Percentiles rank a stretch among this genome's conserved stretches.
phyloP scores from a whole-genome alignment of 2,329 filamentous ascomycete genomes.

The Colletotrichum musicola region DNA sequence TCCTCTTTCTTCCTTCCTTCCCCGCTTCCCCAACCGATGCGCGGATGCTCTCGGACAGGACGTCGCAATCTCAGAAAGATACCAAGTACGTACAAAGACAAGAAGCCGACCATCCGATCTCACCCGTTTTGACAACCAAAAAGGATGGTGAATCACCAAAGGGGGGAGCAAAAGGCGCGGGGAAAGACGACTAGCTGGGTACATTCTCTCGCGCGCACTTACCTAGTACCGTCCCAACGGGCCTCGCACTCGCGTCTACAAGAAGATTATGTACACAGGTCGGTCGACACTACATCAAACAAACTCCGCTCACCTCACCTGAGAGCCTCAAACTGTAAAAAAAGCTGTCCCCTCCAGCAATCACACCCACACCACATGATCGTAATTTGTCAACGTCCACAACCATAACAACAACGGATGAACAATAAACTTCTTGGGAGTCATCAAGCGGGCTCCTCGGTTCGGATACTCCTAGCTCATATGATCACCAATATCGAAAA shows the following conservation, averaged over 20 bases:
- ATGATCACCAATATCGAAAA: not conserved
- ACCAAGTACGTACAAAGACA: not conserved
- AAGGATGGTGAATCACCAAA: not conserved
- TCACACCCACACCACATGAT: constrained; percentile 3
- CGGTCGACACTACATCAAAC: not conserved
- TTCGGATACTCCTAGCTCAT: not conserved
- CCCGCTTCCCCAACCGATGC: not conserved
- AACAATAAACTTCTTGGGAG: not conserved
- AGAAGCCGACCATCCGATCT: constrained; percentile 2
- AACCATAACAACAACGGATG: not conserved
- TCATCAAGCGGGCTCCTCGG: not conserved
- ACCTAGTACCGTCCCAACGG: no score
- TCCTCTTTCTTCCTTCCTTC: not conserved
- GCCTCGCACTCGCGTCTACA: no score
- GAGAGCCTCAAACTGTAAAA: constrained; percentile 34
- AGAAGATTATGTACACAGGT: no score
- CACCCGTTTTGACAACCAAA: not conserved
- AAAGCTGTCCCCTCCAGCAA: not conserved
- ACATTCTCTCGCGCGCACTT: no score
- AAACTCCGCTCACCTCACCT: constrained; percentile 12
- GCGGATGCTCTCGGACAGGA: not conserved
- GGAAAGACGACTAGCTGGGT: no score
- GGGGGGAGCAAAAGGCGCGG: no score
- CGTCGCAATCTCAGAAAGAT: not conserved
- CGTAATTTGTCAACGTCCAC: not conserved